Conservation (phyloP, 202 grass and related monocot genomes). For the Panicum virgatum region DNA sequence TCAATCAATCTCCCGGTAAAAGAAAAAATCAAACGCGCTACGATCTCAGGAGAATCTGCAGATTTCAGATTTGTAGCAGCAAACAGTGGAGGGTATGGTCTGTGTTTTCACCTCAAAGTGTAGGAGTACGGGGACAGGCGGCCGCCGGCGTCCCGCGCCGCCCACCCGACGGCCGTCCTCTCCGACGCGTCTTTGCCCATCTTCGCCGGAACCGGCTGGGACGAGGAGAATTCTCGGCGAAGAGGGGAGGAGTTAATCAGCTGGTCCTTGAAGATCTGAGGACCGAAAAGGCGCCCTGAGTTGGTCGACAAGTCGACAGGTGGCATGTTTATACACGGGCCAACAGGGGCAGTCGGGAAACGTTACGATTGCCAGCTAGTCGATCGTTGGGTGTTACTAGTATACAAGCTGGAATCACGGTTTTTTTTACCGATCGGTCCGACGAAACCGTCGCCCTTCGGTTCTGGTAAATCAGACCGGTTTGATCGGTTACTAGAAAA, state of each 20-base stretch:
- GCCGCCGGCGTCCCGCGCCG: constrained; percentile 64
- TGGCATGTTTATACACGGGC: not conserved
- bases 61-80: not conserved
- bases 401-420: no score
- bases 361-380: no score
- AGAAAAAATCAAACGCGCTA: not conserved
- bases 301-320: not conserved
- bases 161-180: constrained; percentile 65
- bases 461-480: no score
- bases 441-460: no score
- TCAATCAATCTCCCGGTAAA: not conserved
- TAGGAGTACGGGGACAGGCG: constrained; percentile 76
- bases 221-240: not conserved
- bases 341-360: no score
- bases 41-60: not conserved
- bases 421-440: no score
- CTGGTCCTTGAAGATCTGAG: not conserved
- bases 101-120: constrained; percentile 46
- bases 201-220: not conserved
- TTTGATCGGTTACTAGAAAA: no score
- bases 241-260: not conserved
- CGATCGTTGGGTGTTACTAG: no score
- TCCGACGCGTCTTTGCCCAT: constrained; percentile 63
- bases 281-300: not conserved
- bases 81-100: no score